Evolutionary conservation across 2,329 filamentous ascomycete genomes (phyloP).

Genomic region (Diaporthe citriasiana): DNA sequence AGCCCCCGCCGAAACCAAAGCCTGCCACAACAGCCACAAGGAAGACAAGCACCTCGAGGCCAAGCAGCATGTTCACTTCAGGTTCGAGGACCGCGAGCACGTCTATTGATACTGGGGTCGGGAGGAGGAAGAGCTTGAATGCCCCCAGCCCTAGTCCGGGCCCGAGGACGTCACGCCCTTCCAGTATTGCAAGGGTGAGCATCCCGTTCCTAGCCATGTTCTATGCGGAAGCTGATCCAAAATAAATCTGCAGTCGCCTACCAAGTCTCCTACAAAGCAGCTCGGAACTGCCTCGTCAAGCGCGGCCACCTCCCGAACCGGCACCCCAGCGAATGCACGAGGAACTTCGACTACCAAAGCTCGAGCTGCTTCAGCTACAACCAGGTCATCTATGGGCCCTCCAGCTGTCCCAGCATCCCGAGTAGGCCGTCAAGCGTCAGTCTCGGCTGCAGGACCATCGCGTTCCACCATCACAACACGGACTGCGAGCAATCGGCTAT

Average conservation of each 20-base stretch:
- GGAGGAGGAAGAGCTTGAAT: constrained; percentile 78
- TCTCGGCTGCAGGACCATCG: constrained; percentile 55
- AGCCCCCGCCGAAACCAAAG: constrained; percentile 58
- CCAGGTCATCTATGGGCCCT: constrained; percentile 77
- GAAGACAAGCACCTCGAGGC: constrained; percentile 55
- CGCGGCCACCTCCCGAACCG: constrained; percentile 72
- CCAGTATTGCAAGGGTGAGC: constrained; percentile 70
- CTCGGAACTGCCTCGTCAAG: constrained; percentile 69
- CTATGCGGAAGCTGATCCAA: neutral
- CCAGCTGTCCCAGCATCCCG: constrained; percentile 65
- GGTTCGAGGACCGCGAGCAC: constrained; percentile 57
- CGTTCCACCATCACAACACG: constrained; percentile 52
- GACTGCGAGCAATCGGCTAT: constrained; percentile 58
- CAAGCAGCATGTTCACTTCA: constrained; percentile 63
- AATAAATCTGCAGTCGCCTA: constrained; percentile 71
- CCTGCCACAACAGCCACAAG: constrained; percentile 58
- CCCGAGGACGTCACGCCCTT: constrained; percentile 67
- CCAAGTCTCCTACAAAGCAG: constrained; percentile 85
- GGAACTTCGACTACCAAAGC: constrained; percentile 63
- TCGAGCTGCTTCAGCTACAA: constrained; percentile 67
- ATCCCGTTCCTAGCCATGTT: neutral
- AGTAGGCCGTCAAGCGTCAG: constrained; percentile 60
- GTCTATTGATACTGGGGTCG: constrained; percentile 65
- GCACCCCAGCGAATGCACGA: constrained; percentile 72
- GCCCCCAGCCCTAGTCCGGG: constrained; percentile 80